Conservation (phyloP, 2,329 filamentous ascomycete genomes). For the Trichoderma sp. region DNA sequence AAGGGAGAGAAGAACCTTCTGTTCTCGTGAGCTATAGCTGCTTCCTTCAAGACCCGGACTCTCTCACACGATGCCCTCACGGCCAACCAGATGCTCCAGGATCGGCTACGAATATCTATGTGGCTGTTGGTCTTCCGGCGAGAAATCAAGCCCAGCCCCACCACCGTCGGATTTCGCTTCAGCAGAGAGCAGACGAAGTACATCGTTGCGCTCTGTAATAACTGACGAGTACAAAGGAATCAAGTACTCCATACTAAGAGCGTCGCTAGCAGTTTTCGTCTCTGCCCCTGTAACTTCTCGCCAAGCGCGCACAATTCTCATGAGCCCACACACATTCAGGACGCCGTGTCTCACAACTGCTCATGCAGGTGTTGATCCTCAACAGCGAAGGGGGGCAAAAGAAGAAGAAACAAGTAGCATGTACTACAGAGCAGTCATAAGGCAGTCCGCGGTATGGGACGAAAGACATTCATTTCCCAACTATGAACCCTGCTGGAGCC, state of each 20-base stretch:
- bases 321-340: slow-evolving; percentile 9
- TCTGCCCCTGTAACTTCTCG: slow-evolving; percentile 1
- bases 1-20: neutral
- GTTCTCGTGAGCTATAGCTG: neutral
- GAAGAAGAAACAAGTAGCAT: neutral
- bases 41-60: neutral
- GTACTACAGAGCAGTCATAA: neutral
- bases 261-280: neutral
- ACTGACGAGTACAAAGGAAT: neutral
- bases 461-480: slow-evolving; percentile 1
- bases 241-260: neutral
- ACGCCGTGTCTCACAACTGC: slow-evolving; percentile 8
- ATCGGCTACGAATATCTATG: neutral
- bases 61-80: neutral
- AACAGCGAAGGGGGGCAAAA: neutral
- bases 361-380: neutral
- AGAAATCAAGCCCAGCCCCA: slow-evolving; percentile 14
- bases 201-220: neutral
- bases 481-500: slow-evolving; percentile 13
- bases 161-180: slow-evolving; percentile 18
- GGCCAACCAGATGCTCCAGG: slow-evolving; percentile 1
- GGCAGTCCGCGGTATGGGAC: neutral
- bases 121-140: slow-evolving; percentile 5
- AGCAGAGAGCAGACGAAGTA: neutral
- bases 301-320: slow-evolving; percentile 14